A percentile compares a stretch with the other conserved stretches of the same genome.
phyloP scores from a whole-genome alignment of 768 basidiomycete genomes.

The Boletus sp. region DNA sequence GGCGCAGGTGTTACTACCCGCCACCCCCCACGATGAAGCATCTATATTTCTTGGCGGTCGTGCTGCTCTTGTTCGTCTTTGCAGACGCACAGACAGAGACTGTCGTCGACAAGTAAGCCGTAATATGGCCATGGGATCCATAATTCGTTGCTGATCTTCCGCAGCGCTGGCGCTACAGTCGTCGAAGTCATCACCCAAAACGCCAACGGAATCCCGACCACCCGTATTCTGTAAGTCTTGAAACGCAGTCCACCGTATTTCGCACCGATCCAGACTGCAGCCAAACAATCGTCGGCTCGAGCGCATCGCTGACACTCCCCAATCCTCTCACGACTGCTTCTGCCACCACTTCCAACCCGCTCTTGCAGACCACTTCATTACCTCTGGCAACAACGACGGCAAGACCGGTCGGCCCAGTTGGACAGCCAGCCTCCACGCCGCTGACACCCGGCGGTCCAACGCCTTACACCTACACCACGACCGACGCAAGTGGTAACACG shows the following conservation, averaged over 20 bases:
- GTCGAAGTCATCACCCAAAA: constrained; percentile 48
- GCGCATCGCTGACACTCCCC: background rate
- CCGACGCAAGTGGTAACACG: constrained; percentile 31
- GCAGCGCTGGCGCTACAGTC: constrained; percentile 51
- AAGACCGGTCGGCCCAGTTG: constrained; percentile 43
- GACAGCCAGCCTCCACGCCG: constrained; percentile 43
- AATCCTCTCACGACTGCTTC: background rate
- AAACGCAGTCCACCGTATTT: background rate
- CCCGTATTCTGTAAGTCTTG: constrained; percentile 42
- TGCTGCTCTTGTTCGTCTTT: constrained; percentile 19
- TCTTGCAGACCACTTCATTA: constrained; percentile 16
- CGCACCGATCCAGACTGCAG: constrained; percentile 14
- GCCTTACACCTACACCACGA: constrained; percentile 51
- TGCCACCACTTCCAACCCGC: constrained; percentile 20
- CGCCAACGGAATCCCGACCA: constrained; percentile 38
- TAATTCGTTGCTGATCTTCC: constrained; percentile 13
- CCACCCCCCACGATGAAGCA: constrained; percentile 17
- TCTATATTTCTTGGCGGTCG: constrained; percentile 9
- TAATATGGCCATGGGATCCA: background rate
- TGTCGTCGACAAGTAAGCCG: constrained; percentile 45
- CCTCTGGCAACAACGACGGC: constrained; percentile 22
- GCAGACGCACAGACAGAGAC: constrained; percentile 49
- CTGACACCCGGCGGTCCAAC: constrained; percentile 45
- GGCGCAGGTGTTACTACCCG: background rate
- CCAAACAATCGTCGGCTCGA: constrained; percentile 15